Evolutionary conservation across 257 asterid species (phyloP), one percentile per base, ranked within the genome.

Genomic region (Echium plantagineum): DNA sequence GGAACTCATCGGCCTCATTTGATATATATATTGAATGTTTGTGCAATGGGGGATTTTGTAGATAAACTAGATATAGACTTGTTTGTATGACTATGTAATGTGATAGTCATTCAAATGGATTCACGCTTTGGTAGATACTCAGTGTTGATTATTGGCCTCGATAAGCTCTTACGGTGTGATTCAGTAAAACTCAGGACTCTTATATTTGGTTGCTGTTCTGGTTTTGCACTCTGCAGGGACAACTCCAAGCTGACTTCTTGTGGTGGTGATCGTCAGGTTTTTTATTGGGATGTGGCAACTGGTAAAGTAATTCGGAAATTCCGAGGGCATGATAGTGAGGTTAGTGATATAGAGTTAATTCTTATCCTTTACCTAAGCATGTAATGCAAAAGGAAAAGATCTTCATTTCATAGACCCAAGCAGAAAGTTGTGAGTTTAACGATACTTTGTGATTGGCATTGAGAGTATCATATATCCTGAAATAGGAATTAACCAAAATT

Each of bases 241-340:
- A 87, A 90, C 76, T 83, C 98, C 64, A 90, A 90, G 74, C 75
- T 90, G 42, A 53, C 71, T 69, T 90, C 98, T 10, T 90, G 98
- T 68, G 98, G 96, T 21, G 98, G 98, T 17, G 96, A 90, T 70
- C 78, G 96, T 26, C 98, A 90, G 71, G 79, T 90, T n/a, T 90
- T 90, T 70, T 90, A 90, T 72, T 90, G 98, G 98, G 98, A 90
- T 68, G 98, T 90, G 32, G 81, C 96, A 19, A 78, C 81, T 64
- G 98, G 95, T 64, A 87, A 85, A 13, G 96, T 90, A 26, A 83
- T 90, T 76, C 81, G 98, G 51, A 90, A 90, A 60, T 90, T 90
- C 52, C 95, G 98, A 28, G 98, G 98, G 24, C 98, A 90, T 82
- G 98, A 87, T 67, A 90, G 98, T 76, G 98, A 90, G 94, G 98